These are phyloP conservation scores for Cercospora sp. DNA, from an alignment of 2,329 filamentous ascomycete genomes.

Conservation along the genomic window DNA sequence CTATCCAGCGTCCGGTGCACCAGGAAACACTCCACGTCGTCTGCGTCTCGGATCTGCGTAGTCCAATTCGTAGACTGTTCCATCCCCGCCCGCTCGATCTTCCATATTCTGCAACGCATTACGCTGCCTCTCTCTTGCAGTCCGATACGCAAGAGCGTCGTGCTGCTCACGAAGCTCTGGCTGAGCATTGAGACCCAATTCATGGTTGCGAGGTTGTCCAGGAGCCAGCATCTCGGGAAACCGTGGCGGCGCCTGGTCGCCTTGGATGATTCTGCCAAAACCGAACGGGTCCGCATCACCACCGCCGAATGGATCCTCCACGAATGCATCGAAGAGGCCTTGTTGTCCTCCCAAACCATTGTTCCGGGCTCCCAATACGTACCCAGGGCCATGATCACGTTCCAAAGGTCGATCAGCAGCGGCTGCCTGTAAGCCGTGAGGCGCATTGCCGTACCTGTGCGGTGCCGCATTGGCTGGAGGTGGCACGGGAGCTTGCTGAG, in stretches of 20 bases:
- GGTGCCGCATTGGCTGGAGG: not conserved
- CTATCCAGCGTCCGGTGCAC: conserved; percentile 12
- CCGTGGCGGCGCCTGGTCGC: conserved; percentile 4
- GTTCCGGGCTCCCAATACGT: conserved; percentile 13
- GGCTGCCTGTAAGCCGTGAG: not conserved
- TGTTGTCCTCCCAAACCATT: conserved; percentile 14
- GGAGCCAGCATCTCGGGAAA: conserved; percentile 12
- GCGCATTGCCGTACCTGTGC: not conserved
- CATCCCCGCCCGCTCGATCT: conserved; percentile 1
- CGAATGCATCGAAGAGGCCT: conserved; percentile 15
- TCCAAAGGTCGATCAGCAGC: not conserved
- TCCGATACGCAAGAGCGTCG: not conserved
- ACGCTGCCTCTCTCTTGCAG: conserved; percentile 5
- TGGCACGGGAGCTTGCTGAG: not conserved
- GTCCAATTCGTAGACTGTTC: not conserved
- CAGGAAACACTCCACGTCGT: conserved; percentile 12
- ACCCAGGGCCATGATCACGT: conserved; percentile 5
- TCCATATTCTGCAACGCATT: conserved; percentile 18
- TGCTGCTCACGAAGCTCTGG: not conserved
- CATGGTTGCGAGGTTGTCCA: conserved; percentile 11
- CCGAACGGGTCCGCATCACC: conserved; percentile 17
- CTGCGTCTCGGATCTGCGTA: conserved; percentile 9
- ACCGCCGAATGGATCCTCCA: conserved; percentile 20
- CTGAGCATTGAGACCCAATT: conserved; percentile 5
- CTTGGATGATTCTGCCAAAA: conserved; percentile 3